A percentile compares a stretch with the other conserved stretches of the same genome.
phyloP scores from a whole-genome alignment of 1,139 yeast species.

The Blastobotrys illinoisensis region DNA sequence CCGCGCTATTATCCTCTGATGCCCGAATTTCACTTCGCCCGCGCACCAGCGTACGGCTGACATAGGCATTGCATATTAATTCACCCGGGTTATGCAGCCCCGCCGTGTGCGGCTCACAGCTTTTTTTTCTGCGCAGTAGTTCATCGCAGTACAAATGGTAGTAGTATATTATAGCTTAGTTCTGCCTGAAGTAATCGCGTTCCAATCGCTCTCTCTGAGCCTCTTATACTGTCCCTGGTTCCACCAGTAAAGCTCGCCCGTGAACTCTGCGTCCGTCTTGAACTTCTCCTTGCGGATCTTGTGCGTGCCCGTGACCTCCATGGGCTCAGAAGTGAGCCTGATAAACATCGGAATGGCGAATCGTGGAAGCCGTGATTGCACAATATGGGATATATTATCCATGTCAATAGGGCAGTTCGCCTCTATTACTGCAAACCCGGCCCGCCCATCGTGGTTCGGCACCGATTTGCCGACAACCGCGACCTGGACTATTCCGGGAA shows the following conservation, averaged over 20 bases:
- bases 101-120: background rate
- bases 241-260: slow-evolving; percentile 76
- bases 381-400: slow-evolving; percentile 39
- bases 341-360: slow-evolving; percentile 85
- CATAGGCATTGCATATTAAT: background rate
- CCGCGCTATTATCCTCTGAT: background rate
- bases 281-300: slow-evolving; percentile 76
- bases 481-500: slow-evolving; percentile 51
- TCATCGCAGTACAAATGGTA: too few relatives aligned
- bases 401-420: slow-evolving; percentile 27
- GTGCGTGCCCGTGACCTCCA: slow-evolving; percentile 74
- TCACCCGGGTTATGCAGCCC: background rate
- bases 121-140: too few relatives aligned
- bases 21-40: background rate
- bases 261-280: slow-evolving; percentile 64
- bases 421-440: slow-evolving; percentile 80
- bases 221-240: slow-evolving; percentile 50
- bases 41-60: background rate
- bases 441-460: slow-evolving; percentile 89
- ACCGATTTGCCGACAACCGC: slow-evolving; percentile 88
- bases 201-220: slow-evolving; percentile 58
- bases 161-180: slow-evolving; percentile 8
- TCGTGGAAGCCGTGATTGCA: slow-evolving; percentile 53
- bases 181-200: slow-evolving; percentile 16
- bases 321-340: slow-evolving; percentile 50